A percentile compares a stretch with the other conserved stretches of the same genome.
Conservation (phyloP, 2,329 filamentous ascomycete genomes). For the Aureobasidium sp. region DNA sequence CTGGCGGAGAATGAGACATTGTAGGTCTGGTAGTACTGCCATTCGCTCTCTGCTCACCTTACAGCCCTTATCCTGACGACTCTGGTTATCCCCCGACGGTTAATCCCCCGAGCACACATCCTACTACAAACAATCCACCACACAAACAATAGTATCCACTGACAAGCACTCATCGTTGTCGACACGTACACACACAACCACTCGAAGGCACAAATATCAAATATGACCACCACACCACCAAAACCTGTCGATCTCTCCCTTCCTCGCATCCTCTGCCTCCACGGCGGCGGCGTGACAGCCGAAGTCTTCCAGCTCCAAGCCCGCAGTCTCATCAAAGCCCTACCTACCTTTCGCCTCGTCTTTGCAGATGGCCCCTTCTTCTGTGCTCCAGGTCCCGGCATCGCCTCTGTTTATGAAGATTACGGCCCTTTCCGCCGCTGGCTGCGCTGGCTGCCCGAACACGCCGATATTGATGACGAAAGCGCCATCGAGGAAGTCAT, state of each 20-base stretch:
- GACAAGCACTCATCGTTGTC: neutral
- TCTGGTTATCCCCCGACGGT: neutral
- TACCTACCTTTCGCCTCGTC: constrained; percentile 61
- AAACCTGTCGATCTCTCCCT: constrained; percentile 19
- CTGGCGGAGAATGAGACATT: neutral
- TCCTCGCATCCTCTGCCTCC: constrained; percentile 71
- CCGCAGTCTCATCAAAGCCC: constrained; percentile 46
- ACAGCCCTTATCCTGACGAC: neutral
- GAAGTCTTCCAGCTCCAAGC: constrained; percentile 62
- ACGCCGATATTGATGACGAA: constrained; percentile 47
- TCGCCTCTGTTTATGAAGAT: constrained; percentile 58
- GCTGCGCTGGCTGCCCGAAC: constrained; percentile 57
- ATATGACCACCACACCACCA: neutral
- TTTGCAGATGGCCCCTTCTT: constrained; percentile 65
- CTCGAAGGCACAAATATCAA: neutral
- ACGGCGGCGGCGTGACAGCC: constrained; percentile 70
- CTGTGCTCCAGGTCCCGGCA: constrained; percentile 54
- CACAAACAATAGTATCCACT: neutral
- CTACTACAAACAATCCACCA: neutral
- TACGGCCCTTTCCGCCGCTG: constrained; percentile 59
- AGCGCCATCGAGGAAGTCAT: constrained; percentile 41
- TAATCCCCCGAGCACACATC: neutral
- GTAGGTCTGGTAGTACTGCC: neutral
- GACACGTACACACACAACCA: neutral
- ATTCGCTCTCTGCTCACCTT: neutral